Evolutionary conservation across 1,284 basidiomycete species (phyloP), one percentile per base, ranked within the genome.

Genomic region (Meira miltonrushii): DNA sequence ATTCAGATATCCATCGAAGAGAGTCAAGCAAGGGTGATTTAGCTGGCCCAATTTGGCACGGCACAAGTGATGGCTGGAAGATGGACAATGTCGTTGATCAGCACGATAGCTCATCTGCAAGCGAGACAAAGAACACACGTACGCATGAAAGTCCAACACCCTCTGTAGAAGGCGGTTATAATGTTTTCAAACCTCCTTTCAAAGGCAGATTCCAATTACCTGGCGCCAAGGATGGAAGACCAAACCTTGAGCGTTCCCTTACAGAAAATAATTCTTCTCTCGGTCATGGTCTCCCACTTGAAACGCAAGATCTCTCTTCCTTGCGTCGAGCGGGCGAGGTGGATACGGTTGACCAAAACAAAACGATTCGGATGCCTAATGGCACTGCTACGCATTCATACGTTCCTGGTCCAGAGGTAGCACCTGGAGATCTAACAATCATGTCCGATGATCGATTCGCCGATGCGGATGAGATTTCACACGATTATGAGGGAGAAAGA

Each of bases 81-180:
- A 49, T 65, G 11, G 61, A 64, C n/a, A 37, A 57, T 11, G 28
- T n/a, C n/a, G 37, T 38, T 12, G 25, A 28, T 39, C 28, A 33
- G 28, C 28, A 33, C 3, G 28, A 33, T 33, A 33, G 28, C 8
- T 33, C 28, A 3, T 33, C 28, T 33, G 28, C 28, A 4, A 33
- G 28, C 28, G 28, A 33, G 8, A 33, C 28, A 33, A 33, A 33
- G 28, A 33, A 33, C 8, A 33, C 28, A 33, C 28, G 28, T 33
- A 33, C 28, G 28, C 46, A 15, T 52, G 49, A 23, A 33, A 49
- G 58, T 25, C 58, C 69, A n/a, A 72, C 71, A 10, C 69, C 71
- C 2, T 72, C 69, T 4, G 71, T 72, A 5, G 71, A 72, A 54
- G 69, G 71, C 9, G 71, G 71, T 51, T 71, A 72, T 62, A 72